Percentiles rank a stretch among this genome's conserved stretches.
Conservation (phyloP, 495 filamentous ascomycete species). For the Delitschia confertaspora region DNA sequence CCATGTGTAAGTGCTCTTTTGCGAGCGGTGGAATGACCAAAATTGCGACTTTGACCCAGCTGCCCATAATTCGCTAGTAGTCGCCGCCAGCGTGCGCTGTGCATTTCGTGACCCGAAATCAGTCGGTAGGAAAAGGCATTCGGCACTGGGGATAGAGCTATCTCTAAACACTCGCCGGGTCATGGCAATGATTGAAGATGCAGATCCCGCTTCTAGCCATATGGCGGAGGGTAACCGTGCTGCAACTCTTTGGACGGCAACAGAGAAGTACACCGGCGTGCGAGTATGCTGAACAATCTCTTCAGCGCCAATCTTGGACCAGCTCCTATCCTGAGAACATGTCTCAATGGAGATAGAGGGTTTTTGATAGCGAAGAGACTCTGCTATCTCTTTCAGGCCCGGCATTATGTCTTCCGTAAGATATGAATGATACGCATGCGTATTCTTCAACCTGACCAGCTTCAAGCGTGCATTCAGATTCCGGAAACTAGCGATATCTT, state of each 20-base stretch:
- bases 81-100: not conserved
- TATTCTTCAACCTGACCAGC: constrained; percentile 13
- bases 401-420: constrained; percentile 16
- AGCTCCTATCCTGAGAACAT: not conserved
- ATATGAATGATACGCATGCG: constrained; percentile 25
- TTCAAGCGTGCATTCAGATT: not conserved
- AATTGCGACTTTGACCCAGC: not conserved
- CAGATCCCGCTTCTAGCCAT: constrained; percentile 25
- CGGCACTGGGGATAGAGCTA: too few relatives aligned
- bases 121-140: not conserved
- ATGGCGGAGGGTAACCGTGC: constrained; percentile 4
- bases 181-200: constrained; percentile 22
- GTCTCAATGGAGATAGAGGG: constrained; percentile 21
- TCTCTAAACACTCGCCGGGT: constrained; percentile 4
- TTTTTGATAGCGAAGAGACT: constrained; percentile 13
- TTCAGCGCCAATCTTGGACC: constrained; percentile 1
- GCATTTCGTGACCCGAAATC: constrained; percentile 1
- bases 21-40: not conserved
- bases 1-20: not conserved
- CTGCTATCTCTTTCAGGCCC: constrained; percentile 9
- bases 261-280: constrained; percentile 23
- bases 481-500: too few relatives aligned
- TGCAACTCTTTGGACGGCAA: constrained; percentile 20
- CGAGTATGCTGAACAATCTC: constrained; percentile 18
- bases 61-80: not conserved